Evolutionary conservation across 768 basidiomycete genomes (phyloP).

Genomic region (Boletus sensibilis): DNA sequence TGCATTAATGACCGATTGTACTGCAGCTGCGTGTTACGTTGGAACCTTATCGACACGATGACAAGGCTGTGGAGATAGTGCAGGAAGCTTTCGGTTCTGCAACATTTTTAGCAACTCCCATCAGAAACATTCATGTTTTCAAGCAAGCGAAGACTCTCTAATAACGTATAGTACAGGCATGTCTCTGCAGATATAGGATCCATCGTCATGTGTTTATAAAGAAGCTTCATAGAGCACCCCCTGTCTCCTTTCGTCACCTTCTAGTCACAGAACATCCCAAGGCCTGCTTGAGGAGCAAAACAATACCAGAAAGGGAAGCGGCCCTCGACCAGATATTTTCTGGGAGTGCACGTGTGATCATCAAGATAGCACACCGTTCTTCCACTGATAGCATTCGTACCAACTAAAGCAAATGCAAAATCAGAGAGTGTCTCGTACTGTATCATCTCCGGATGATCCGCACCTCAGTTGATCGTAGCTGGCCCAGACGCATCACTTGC

Average conservation of each 20-base stretch:
- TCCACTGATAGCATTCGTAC: slow-evolving; percentile 22
- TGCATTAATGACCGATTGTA: neutral
- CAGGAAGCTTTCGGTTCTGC: neutral
- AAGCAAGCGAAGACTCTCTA: neutral
- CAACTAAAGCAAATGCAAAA: slow-evolving; percentile 21
- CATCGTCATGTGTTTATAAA: neutral
- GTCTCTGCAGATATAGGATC: neutral
- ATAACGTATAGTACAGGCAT: neutral
- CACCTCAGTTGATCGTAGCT: slow-evolving; percentile 22
- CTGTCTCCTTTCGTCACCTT: neutral
- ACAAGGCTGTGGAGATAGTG: neutral
- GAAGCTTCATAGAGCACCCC: neutral
- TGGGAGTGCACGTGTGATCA: slow-evolving; percentile 21
- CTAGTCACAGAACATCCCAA: slow-evolving; percentile 3
- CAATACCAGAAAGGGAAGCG: slow-evolving; percentile 14
- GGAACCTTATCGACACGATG: neutral
- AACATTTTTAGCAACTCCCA: neutral
- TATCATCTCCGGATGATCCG: slow-evolving; percentile 29
- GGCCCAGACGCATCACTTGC: slow-evolving; percentile 15
- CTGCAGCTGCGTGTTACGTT: neutral
- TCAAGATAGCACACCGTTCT: slow-evolving; percentile 19
- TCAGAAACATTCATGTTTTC: neutral
- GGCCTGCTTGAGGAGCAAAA: slow-evolving; percentile 12
- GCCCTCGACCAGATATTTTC: slow-evolving; percentile 7
- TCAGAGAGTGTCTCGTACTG: slow-evolving; percentile 19